phyloP scores from a whole-genome alignment of 192 early-diverging fungal genomes.

The Podila horticola region DNA sequence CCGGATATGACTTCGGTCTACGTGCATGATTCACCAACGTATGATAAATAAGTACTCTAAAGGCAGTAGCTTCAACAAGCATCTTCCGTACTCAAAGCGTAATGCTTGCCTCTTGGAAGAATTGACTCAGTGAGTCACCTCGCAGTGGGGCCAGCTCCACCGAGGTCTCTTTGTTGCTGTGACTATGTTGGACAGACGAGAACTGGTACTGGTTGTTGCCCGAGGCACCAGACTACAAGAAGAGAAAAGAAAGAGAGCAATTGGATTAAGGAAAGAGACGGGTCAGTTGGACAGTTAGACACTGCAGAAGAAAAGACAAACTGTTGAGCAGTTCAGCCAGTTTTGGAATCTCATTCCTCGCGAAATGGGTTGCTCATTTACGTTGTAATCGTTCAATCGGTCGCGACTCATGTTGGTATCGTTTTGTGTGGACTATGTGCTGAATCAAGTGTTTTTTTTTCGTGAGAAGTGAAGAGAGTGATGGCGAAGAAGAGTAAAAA shows the following conservation, averaged over 20 bases:
- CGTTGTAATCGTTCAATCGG: conserved; percentile 48
- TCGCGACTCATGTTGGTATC: conserved; percentile 35
- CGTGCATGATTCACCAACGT: no score
- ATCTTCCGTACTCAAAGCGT: no score
- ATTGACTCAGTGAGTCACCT: conserved; percentile 31
- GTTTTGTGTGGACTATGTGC: background rate
- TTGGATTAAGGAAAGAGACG: background rate
- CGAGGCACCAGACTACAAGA: background rate
- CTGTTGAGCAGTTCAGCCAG: background rate
- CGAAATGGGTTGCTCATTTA: background rate
- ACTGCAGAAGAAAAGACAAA: background rate
- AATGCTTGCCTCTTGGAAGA: conserved; percentile 40
- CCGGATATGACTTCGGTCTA: conserved; percentile 47
- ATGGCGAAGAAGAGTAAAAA: background rate
- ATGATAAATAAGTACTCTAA: no score
- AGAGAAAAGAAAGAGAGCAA: background rate
- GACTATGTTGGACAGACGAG: conserved; percentile 7
- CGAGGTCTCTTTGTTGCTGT: conserved; percentile 4
- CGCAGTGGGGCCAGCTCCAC: conserved; percentile 43
- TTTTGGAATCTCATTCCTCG: background rate
- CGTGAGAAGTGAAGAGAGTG: background rate
- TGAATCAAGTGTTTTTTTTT: background rate
- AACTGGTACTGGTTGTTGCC: conserved; percentile 4
- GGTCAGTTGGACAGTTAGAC: background rate
- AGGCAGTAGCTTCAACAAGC: no score